Evolutionary conservation across 164 flowering plant species (phyloP), one percentile per base, ranked within the genome.

Genomic region (Cinnamomum micranthum): DNA sequence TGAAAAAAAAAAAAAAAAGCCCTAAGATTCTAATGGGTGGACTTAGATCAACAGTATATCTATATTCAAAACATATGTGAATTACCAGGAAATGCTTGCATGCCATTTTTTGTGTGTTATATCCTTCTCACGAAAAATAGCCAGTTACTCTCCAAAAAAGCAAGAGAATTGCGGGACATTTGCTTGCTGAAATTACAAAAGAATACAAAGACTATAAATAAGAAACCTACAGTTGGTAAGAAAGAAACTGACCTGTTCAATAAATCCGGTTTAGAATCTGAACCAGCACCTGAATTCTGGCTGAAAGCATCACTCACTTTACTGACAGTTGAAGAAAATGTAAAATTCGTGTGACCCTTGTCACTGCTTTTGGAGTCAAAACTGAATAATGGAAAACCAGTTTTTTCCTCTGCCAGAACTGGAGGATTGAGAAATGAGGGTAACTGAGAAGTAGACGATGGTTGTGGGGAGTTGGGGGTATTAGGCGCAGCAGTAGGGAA

Each of bases 161-260:
- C 20, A 13, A 52, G 20, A 13, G 59, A 52, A 52, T 52, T 52
- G 14, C 19, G 4, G 14, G 0, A 17, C 59, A 1, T 52, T 52
- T 14, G 19, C 59, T 17, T 52, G 19, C 20, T 52, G 28, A 23
- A 74, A 60, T 6, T 33, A 71, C 6, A 5, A 33, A 14, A n/a
- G 19, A 55, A 17, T 10, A 50, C 22, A n/a, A 63, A 6, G 69
- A 50, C 71, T 70, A 6, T 59, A 11, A 27, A 51, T 7, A 19
- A 55, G 2, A 69, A 5, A 50, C 3, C 58, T 31, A 13, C 15
- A 17, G 19, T 52, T 52, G 59, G 59, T 14, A 52, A 52, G 17
- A 50, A 20, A 14, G 15, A 74, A 50, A 71, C 81, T 72, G 14
- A 87, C 88, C 87, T 85, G 84, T 76, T 83, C 65, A 23, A 63